Percentiles rank a stretch among this genome's conserved stretches.
Evolutionary conservation across 1,139 yeast species (phyloP).

Genomic region (Candida smagusa): DNA sequence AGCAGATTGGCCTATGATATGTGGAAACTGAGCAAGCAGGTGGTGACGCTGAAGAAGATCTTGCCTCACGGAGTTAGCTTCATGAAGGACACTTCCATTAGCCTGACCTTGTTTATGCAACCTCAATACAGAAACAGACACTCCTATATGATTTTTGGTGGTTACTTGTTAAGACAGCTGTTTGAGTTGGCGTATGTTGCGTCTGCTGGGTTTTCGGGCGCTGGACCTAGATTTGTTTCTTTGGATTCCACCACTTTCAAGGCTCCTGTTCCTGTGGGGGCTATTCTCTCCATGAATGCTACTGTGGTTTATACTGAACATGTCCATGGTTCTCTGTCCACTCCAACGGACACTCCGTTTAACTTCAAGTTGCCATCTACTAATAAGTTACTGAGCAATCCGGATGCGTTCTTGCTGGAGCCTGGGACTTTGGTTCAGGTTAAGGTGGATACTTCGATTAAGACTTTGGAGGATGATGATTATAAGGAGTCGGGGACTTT

Average conservation of each 20-base stretch:
- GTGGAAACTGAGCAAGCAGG: conserved; percentile 60
- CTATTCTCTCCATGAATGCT: conserved; percentile 78
- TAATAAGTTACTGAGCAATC: conserved; percentile 49
- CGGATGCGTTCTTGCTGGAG: conserved; percentile 59
- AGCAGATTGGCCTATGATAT: conserved; percentile 70
- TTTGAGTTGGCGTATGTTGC: conserved; percentile 92
- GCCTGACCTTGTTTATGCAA: conserved; percentile 86
- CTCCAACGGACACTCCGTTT: conserved; percentile 34
- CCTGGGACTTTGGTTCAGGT: conserved; percentile 92
- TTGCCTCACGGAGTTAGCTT: conserved; percentile 44
- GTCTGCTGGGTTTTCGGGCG: conserved; percentile 81
- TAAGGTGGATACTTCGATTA: conserved; percentile 77
- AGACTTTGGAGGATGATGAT: conserved; percentile 58
- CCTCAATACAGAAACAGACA: conserved; percentile 95
- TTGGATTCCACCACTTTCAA: conserved; percentile 88
- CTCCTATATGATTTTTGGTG: conserved; percentile 92
- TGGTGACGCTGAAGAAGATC: conserved; percentile 21
- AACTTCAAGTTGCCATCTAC: conserved; percentile 56
- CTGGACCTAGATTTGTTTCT: conserved; percentile 84
- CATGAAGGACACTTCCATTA: conserved; percentile 69
- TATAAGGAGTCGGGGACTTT: conserved; percentile 79
- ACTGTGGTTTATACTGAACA: conserved; percentile 82
- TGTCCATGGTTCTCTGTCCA: conserved; percentile 31
- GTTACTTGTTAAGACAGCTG: conserved; percentile 84
- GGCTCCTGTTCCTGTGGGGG: conserved; percentile 93